Evolutionary conservation across 192 early-diverging fungal genomes (phyloP).

Genomic region (Thoreauomyces humboldtii): DNA sequence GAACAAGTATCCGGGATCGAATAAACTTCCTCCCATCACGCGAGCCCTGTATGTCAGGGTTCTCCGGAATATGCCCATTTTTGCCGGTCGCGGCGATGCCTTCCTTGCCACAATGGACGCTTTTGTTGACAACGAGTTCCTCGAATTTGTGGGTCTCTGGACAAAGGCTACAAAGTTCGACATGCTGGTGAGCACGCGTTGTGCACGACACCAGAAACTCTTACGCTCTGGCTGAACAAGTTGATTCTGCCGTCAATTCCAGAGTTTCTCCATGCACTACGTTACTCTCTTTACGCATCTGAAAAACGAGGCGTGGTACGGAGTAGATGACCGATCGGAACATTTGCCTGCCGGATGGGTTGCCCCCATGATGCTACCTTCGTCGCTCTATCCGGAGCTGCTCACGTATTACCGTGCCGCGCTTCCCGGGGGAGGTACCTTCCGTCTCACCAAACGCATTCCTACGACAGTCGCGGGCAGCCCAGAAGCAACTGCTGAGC

Average conservation of each 20-base stretch:
- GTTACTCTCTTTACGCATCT: constrained; percentile 25
- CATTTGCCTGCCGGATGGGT: not conserved
- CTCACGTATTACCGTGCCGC: constrained; percentile 15
- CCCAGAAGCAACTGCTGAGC: not conserved
- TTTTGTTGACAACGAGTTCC: constrained; percentile 25
- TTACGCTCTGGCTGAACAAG: no score
- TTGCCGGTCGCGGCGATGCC: constrained; percentile 23
- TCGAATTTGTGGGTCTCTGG: constrained; percentile 30
- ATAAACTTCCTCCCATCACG: constrained; percentile 30
- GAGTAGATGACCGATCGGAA: not conserved
- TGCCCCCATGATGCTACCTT: not conserved
- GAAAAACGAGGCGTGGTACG: constrained; percentile 31
- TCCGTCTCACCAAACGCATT: constrained; percentile 23
- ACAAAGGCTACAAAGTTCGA: constrained; percentile 41
- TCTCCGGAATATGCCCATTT: constrained; percentile 31
- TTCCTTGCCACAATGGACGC: constrained; percentile 26
- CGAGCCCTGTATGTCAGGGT: constrained; percentile 27
- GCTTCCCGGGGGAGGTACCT: constrained; percentile 25
- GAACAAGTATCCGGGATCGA: constrained; percentile 7
- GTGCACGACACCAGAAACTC: no score
- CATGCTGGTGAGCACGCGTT: constrained; percentile 19
- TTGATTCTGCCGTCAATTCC: no score
- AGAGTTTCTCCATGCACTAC: constrained; percentile 22
- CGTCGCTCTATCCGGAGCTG: constrained; percentile 21
- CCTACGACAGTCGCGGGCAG: not conserved